Percentiles rank a stretch among this genome's conserved stretches.
Conservation (phyloP, 1,284 basidiomycete genomes). For the Pisolithus thermaeus region DNA sequence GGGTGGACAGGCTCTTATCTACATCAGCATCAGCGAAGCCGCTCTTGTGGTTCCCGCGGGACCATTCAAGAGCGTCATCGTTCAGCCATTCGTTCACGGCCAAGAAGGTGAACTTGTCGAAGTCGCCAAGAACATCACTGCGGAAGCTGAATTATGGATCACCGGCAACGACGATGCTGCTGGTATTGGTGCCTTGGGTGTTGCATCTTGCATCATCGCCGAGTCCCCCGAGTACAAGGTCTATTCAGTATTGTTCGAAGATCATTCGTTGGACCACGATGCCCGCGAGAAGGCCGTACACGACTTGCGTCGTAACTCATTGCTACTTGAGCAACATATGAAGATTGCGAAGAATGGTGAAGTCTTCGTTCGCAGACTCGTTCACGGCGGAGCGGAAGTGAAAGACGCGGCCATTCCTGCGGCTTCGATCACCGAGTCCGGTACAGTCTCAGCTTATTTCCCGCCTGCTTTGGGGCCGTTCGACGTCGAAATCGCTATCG, state of each 20-base stretch:
- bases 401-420: conserved; percentile 11
- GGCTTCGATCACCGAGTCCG: conserved; percentile 6
- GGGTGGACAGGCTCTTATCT: conserved; percentile 12
- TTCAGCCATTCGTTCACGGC: conserved; percentile 21
- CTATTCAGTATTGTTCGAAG: conserved; percentile 25
- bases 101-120: conserved; percentile 22
- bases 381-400: conserved; percentile 15
- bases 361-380: conserved; percentile 19
- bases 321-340: conserved; percentile 25
- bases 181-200: conserved; percentile 25
- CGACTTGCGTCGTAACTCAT: conserved; percentile 19
- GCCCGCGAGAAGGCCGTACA: conserved; percentile 21
- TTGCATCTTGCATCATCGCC: conserved; percentile 24
- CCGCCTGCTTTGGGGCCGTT: conserved; percentile 2
- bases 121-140: conserved; percentile 19
- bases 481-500: conserved; percentile 3
- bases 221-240: conserved; percentile 25
- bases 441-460: conserved; percentile 1
- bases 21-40: conserved; percentile 11
- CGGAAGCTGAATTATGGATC: conserved; percentile 24
- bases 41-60: conserved; percentile 11
- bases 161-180: conserved; percentile 25
- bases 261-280: conserved; percentile 20
- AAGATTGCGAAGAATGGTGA: conserved; percentile 21
- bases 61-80: conserved; percentile 21